Percentiles rank a stretch among this genome's conserved stretches.
Evolutionary conservation across 257 asterid species (phyloP).

Genomic region (Solanum arcanum): DNA sequence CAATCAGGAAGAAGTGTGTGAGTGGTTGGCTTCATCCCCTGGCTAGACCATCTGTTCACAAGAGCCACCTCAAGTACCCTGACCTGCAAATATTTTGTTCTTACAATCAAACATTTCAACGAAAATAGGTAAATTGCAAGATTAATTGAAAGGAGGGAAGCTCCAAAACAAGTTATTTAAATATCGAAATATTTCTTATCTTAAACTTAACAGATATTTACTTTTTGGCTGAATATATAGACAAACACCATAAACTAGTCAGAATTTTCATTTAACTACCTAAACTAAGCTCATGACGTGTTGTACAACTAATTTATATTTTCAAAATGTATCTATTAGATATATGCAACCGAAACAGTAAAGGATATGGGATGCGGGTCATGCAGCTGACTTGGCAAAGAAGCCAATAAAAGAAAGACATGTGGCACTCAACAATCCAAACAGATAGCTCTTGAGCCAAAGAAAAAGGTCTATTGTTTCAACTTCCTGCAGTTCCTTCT

Average conservation of each 20-base stretch:
- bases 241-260: background rate
- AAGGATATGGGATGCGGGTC: background rate
- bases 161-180: background rate
- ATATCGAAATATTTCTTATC: background rate
- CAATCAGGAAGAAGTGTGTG: conserved; percentile 51
- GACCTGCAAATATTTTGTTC: conserved; percentile 42
- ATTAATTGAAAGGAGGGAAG: background rate
- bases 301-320: background rate
- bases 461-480: background rate
- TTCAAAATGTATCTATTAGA: background rate
- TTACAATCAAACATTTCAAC: background rate
- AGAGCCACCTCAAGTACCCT: conserved; percentile 65
- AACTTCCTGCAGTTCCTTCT: background rate
- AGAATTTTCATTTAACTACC: background rate
- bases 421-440: background rate
- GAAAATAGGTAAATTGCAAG: background rate
- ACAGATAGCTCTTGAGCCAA: background rate
- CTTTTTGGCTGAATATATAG: background rate
- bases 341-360: background rate
- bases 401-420: background rate
- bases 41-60: conserved; percentile 43
- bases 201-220: background rate
- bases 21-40: conserved; percentile 40
- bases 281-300: background rate
- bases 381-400: background rate